phyloP scores from a whole-genome alignment of 202 grass and related monocot genomes.

The Carex sylvatica region DNA sequence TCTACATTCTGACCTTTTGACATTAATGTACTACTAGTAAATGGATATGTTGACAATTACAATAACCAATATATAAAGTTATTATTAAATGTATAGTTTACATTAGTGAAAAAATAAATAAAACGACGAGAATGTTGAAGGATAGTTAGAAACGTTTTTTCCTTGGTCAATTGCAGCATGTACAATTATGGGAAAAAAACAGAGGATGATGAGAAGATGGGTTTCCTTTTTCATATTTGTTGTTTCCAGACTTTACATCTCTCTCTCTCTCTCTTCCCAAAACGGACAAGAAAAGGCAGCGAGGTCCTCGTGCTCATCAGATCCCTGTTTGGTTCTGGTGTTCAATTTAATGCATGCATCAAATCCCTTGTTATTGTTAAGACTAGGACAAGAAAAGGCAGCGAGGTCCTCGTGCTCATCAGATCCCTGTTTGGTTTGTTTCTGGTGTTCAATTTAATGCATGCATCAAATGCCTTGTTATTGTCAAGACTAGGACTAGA shows the following conservation, averaged over 20 bases:
- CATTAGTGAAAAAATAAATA: too few relatives aligned
- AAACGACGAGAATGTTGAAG: too few relatives aligned
- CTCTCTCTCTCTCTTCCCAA: not conserved
- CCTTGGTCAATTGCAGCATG: not conserved
- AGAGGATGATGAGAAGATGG: not conserved
- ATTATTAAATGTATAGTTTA: too few relatives aligned
- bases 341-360: not conserved
- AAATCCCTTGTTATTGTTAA: too few relatives aligned
- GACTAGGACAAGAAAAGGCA: not conserved
- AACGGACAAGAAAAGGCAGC: not conserved
- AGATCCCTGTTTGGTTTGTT: not conserved
- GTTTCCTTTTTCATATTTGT: slow-evolving; percentile 4
- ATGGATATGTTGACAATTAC: too few relatives aligned
- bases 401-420: not conserved
- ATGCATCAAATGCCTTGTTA: not conserved
- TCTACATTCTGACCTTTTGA: too few relatives aligned
- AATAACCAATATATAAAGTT: too few relatives aligned
- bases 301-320: not conserved
- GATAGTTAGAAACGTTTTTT: too few relatives aligned
- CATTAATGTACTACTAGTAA: too few relatives aligned
- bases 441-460: not conserved
- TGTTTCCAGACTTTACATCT: not conserved
- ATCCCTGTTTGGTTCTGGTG: not conserved
- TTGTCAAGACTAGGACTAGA: too few relatives aligned
- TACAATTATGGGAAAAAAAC: not conserved